These are phyloP conservation scores for Cryphonectria japonica DNA, from an alignment of 2,329 filamentous ascomycete species.

Conservation along the genomic window DNA sequence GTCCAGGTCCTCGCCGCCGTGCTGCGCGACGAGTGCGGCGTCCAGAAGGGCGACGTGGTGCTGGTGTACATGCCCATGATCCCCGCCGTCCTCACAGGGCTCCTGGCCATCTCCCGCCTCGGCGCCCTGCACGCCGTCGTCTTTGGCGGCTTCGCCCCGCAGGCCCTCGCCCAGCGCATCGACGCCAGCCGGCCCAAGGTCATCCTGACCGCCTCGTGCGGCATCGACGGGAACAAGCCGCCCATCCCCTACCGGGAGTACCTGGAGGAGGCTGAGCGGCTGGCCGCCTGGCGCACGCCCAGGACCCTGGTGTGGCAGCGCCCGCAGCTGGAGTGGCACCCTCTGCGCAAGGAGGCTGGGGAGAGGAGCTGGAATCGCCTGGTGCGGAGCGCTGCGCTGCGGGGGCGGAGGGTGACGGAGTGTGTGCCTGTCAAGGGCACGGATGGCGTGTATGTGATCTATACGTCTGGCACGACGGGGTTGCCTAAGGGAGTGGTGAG, in stretches of 20 bases:
- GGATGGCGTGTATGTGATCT: conserved; percentile 87
- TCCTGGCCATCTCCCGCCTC: conserved; percentile 78
- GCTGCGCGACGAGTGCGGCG: conserved; percentile 79
- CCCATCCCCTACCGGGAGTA: conserved; percentile 77
- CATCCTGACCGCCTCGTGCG: conserved; percentile 88
- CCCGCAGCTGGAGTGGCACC: conserved; percentile 74
- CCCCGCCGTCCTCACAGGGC: conserved; percentile 82
- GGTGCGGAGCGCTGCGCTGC: conserved; percentile 69
- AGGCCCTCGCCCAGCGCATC: conserved; percentile 83
- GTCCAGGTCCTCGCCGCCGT: conserved; percentile 83
- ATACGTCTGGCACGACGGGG: conserved; percentile 84
- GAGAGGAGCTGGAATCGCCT: conserved; percentile 81
- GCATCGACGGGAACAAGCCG: conserved; percentile 84
- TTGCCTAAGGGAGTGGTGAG: conserved; percentile 81
- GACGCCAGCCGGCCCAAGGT: conserved; percentile 76
- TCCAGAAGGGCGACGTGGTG: conserved; percentile 82
- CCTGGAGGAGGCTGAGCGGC: conserved; percentile 71
- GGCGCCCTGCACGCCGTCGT: conserved; percentile 91
- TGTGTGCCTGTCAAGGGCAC: conserved; percentile 79
- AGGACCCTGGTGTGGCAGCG: conserved; percentile 85
- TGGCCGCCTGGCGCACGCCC: conserved; percentile 71
- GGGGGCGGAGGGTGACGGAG: conserved; percentile 60
- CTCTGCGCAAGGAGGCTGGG: conserved; percentile 65
- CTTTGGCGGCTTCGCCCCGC: conserved; percentile 87
- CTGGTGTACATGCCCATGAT: conserved; percentile 98